Base-by-base conservation (phyloP, 1,139 yeast genomes). In the Saccharomyces hybrid region DNA sequence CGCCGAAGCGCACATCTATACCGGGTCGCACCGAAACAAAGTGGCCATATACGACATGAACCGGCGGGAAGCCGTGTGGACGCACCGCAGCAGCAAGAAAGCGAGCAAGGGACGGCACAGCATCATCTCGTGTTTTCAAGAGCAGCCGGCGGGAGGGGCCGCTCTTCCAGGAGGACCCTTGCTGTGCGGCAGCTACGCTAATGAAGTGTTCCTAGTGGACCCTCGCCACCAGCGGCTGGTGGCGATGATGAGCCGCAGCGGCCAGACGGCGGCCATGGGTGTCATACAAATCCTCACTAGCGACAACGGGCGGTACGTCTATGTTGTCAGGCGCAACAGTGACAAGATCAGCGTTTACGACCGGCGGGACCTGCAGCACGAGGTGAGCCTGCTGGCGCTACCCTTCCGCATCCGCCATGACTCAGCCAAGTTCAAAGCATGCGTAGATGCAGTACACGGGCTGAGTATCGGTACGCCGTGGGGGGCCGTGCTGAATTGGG, bases 91-190 rank as follows among this genome's bases (percentile, higher is more conserved):
- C 13, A 55, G 57, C 26, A 60, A 49, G 44, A 54, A 47, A 32
- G 46, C 47, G 2, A 55, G 57, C 27, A 65, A 60, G 47, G 54
- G 25, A 16, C 1, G 44, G 7, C 44, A 38, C 4, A 38, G 25
- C 4, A 65, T 67, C n/a, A 62, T 67, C 8, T 66, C 71, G 3
- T 66, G 70, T 48, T 66, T 66, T 54, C 59, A 56, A 50, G 59
- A 60, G 34, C 23, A 29, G 5, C 28, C 53, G 5, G 52, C 41
- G 13, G 23, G 41, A 9, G 56, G 55, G 31, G 48, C 51, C 6
- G 38, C 47, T 31, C 41, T 8, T 8, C 25, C 44, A 38, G 4
- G 44, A 38, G 44, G 25, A 8, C 11, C 44, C 13, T 16, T 52
- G 4, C 46, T 55, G 26, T 56, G 48, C 53, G 70, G 68, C 1